phyloP scores from a whole-genome alignment of 202 grass and related monocot genomes.

The Elaeis oleifera region DNA sequence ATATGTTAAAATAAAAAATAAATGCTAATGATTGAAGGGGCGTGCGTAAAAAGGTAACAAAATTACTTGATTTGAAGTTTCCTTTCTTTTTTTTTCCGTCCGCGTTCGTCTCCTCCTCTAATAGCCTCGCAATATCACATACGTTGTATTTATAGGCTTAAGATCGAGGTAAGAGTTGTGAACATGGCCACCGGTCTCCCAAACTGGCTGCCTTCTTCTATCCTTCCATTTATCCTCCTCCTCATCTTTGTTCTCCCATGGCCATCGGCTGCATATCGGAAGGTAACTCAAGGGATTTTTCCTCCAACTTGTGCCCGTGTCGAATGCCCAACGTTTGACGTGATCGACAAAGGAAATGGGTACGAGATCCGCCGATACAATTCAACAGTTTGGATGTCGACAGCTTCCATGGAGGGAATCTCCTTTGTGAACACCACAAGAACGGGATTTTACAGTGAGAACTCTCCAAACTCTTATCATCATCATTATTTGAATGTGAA shows the following conservation, averaged over 20 bases:
- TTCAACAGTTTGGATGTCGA: constrained; percentile 60
- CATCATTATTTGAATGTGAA: neutral
- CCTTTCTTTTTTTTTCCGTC: too few species aligned
- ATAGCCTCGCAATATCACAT: too few species aligned
- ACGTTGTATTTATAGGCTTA: too few species aligned
- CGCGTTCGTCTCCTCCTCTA: too few species aligned
- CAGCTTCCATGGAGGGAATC: constrained; percentile 65
- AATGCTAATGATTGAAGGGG: too few species aligned
- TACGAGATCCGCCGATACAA: constrained; percentile 86
- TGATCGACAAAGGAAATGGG: constrained; percentile 74
- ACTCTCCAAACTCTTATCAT: neutral
- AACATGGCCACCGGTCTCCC: too few species aligned
- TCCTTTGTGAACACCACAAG: constrained; percentile 83
- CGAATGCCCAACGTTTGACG: constrained; percentile 84
- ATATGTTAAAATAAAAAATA: too few species aligned
- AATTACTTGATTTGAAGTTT: too few species aligned
- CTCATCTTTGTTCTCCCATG: neutral
- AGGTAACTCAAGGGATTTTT: constrained; percentile 2
- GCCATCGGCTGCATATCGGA: neutral
- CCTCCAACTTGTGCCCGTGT: constrained; percentile 79
- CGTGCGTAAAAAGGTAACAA: too few species aligned
- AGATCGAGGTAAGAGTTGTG: too few species aligned
- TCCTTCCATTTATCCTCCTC: constrained; percentile 10
- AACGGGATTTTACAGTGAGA: constrained; percentile 64
- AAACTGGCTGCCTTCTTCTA: neutral